phyloP scores from a whole-genome alignment of 805 yeast species.

The Kodamaea laetipori region DNA sequence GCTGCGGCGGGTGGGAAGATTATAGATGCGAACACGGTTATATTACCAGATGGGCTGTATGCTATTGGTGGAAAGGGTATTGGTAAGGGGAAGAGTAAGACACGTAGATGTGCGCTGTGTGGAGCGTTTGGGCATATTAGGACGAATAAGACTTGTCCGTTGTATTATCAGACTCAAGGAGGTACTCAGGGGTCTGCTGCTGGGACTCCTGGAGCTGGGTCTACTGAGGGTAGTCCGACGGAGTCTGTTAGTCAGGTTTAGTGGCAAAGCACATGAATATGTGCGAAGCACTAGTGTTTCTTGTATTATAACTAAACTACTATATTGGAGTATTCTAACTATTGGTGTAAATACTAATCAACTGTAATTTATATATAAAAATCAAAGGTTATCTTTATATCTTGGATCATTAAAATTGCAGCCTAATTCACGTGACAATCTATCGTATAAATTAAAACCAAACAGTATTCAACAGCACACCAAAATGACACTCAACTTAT shows the following conservation, averaged over 20 bases:
- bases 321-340: too few species aligned
- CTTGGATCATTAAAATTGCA: not conserved
- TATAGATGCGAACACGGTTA: constrained; percentile 45
- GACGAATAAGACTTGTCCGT: constrained; percentile 87
- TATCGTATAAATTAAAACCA: not conserved
- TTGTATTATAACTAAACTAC: too few species aligned
- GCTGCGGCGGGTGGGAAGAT: constrained; percentile 46
- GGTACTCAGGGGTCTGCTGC: constrained; percentile 17
- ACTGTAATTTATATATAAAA: too few species aligned
- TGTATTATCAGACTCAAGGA: constrained; percentile 52
- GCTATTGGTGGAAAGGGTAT: constrained; percentile 65
- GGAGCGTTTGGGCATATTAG: constrained; percentile 95
- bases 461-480: not conserved
- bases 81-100: constrained; percentile 71
- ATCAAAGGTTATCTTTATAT: too few species aligned
- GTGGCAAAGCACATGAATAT: too few species aligned
- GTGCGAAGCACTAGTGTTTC: too few species aligned
- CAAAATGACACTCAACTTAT: constrained; percentile 29
- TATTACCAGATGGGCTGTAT: constrained; percentile 45
- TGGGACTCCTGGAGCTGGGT: too few species aligned
- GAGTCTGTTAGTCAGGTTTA: too few species aligned
- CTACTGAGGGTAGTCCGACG: too few species aligned
- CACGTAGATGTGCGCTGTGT: constrained; percentile 90
- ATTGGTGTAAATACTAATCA: too few species aligned
- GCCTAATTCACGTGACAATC: constrained; percentile 1